Base-by-base conservation (phyloP, 1,284 basidiomycete species). In the Apiotrichum porosum region DNA sequence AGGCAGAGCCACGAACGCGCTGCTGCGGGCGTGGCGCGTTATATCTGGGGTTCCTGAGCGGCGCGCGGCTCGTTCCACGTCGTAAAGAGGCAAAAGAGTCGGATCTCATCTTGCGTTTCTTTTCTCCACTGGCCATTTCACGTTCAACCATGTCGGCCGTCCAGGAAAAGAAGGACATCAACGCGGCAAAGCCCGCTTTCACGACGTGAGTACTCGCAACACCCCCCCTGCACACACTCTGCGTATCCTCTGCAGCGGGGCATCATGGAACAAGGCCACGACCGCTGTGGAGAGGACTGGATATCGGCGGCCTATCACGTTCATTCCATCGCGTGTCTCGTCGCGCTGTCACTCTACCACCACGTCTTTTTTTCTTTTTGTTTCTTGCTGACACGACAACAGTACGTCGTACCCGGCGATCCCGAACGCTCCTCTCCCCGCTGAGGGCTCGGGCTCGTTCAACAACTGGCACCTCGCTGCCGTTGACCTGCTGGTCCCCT, bases 391-490 rank as follows among this genome's bases (percentile, higher is more conserved):
- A 42, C 22, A 31, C 28, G 17, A 9, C 22, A 33, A 10, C 44
- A 65, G 65, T 39, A 65, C 67, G 35, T 57, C 62, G 51, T 63
- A 57, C 48, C 49, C 63, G n/a, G 65, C 69, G 12, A 68, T 77
- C 46, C 69, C 75, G 40, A 93, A 93, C 64, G 83, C 89, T 8
- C 88, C 89, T 31, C 78, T 91, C 51, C 85, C 93, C 38, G 86
- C 83, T 3, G 92, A 95, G 75, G 90, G 91, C 45, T 88, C 85
- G 60, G 85, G 83, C 56, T 77, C 82, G 45, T 93, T 93, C 78
- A 84, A 77, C 71, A 93, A 93, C 68, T 58, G 74, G 52, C 86
- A 92, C 55, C 83, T 97, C 49, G 88, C 83, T 5, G 81, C 77
- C 21, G 78, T 85, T 67, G 78, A 92, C 69, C 65, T 94, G 56